Conservation (phyloP, 1,139 yeast species). For the Kodamaea derodonti region DNA sequence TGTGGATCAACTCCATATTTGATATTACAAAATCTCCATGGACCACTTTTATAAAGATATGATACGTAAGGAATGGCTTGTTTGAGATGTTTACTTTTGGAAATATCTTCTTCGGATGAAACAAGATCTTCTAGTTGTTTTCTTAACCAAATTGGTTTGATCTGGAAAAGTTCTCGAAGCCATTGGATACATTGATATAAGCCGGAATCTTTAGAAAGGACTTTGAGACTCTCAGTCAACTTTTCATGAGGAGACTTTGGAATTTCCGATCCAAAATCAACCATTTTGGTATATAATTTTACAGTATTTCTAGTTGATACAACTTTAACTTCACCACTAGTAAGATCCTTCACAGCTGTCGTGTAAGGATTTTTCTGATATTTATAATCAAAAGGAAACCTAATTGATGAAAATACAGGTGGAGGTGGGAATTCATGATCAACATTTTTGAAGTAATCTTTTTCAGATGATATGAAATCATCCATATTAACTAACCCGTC, state of each 20-base stretch:
- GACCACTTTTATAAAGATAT: slow-evolving; percentile 81
- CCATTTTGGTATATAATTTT: slow-evolving; percentile 45
- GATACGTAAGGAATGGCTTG: slow-evolving; percentile 82
- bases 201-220: slow-evolving; percentile 22
- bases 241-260: slow-evolving; percentile 34
- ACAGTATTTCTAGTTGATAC: slow-evolving; percentile 34
- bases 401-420: slow-evolving; percentile 72
- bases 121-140: slow-evolving; percentile 63
- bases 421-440: slow-evolving; percentile 82
- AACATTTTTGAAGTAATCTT: slow-evolving; percentile 29
- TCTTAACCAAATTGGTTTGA: slow-evolving; percentile 85
- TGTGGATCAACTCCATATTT: slow-evolving; percentile 79
- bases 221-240: slow-evolving; percentile 31
- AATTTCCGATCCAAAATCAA: slow-evolving; percentile 30
- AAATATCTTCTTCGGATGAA: slow-evolving; percentile 18
- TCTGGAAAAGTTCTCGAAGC: slow-evolving; percentile 52
- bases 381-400: slow-evolving; percentile 66
- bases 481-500: slow-evolving; percentile 27
- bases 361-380: slow-evolving; percentile 46
- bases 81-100: slow-evolving; percentile 48
- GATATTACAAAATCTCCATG: slow-evolving; percentile 91
- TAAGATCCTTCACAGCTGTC: slow-evolving; percentile 58
- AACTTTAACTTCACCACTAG: slow-evolving; percentile 53
- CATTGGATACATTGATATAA: slow-evolving; percentile 50
- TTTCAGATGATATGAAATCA: slow-evolving; percentile 21